Base-by-base conservation (phyloP, 768 basidiomycete species). In the Cystoderma amianthinum region DNA sequence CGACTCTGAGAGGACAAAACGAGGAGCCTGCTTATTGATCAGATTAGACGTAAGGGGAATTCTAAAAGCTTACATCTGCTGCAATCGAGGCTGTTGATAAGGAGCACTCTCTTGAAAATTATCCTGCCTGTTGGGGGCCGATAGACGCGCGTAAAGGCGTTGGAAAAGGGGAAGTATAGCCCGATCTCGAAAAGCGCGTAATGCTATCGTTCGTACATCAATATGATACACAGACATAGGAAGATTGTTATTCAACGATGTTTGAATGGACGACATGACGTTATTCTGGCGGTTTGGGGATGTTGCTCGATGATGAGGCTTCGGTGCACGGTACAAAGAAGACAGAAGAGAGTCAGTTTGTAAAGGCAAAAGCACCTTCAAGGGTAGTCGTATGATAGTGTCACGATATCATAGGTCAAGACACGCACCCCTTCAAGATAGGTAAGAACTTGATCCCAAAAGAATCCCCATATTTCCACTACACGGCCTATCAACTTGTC, bases 381-480 rank as follows among this genome's bases (percentile, higher is more conserved):
- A n/a, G n/a, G n/a, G n/a, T n/a, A n/a, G n/a, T n/a, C n/a, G n/a
- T n/a, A n/a, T n/a, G n/a, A n/a, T n/a, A n/a, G n/a, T n/a, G n/a
- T n/a, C n/a, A n/a, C n/a, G n/a, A n/a, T n/a, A n/a, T n/a, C n/a
- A n/a, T 16, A 22, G 11, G 23, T 22, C 21, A 30, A 2, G 16
- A 18, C 7, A 70, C 81, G 55, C 51, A 91, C 88, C 41, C 87
- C 89, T 71, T 92, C 89, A 23, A 91, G 68, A 55, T 92, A 93
- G 5, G 89, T 85, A 5, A 93, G 65, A 19, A 92, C 81, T 45
- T 87, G 81, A 50, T 85, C 85, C 85, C 88, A 95, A 62, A 96
- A 96, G 68, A 95, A 94, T 11, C 74, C 77, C 92, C 93, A 97
- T 13, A 87, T 71, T 50, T 94, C 91, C 2, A 92, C 86, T 13